Evolutionary conservation across 306 rosid species (phyloP).

Genomic region (Gleditsia sinensis): DNA sequence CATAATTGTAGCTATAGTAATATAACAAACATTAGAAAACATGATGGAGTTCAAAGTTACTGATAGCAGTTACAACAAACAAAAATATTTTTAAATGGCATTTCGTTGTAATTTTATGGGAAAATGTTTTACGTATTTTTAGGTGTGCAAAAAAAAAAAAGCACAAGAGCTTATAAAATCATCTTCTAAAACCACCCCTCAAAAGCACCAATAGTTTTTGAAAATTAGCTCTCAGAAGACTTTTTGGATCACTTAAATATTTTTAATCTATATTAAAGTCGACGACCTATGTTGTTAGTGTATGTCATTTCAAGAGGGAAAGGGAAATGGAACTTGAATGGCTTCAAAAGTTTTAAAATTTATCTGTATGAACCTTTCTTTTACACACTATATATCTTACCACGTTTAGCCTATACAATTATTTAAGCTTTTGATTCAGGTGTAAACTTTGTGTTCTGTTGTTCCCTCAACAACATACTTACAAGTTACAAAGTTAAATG

Average conservation of each 20-base stretch:
- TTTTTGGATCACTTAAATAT: background rate
- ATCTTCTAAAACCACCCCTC: background rate
- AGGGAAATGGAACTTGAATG: too few species aligned
- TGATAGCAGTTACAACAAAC: background rate
- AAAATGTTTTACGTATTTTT: background rate
- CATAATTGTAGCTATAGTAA: slow-evolving; percentile 12
- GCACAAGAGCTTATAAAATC: background rate
- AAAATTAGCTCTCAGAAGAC: background rate
- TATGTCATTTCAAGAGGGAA: too few species aligned
- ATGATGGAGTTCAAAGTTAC: background rate
- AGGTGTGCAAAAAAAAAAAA: background rate
- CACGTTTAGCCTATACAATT: background rate
- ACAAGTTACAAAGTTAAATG: background rate
- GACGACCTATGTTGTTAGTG: background rate
- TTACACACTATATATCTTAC: too few species aligned
- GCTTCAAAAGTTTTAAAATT: too few species aligned
- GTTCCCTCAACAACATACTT: background rate
- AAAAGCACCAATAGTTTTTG: background rate
- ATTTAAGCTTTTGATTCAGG: background rate
- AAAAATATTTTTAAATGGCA: background rate
- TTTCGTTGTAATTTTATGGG: background rate
- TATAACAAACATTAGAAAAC: slow-evolving; percentile 3
- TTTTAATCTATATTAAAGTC: background rate
- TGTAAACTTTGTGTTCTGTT: background rate
- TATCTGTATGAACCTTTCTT: too few species aligned